Conservation (phyloP, 2,329 filamentous ascomycete species). For the Aureobasidium sp. region DNA sequence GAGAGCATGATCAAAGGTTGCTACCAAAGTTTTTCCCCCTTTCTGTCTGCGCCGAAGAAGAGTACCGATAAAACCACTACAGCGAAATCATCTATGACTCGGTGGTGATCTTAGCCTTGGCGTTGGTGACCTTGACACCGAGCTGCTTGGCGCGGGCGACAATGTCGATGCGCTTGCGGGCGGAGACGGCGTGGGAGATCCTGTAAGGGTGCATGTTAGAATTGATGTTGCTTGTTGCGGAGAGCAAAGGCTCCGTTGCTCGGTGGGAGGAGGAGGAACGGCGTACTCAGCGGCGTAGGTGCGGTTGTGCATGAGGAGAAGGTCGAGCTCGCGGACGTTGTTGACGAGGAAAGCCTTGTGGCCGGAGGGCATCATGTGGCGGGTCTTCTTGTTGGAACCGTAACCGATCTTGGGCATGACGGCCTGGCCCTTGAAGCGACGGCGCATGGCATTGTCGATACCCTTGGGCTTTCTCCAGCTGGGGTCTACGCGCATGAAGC, state of each 20-base stretch:
- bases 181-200: conserved; percentile 97
- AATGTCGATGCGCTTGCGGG: conserved; percentile 97
- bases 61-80: conserved; percentile 8
- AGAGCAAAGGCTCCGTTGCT: not conserved
- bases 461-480: conserved; percentile 99
- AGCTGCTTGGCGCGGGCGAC: conserved; percentile 94
- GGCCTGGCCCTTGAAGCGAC: conserved; percentile 93
- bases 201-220: conserved; percentile 43
- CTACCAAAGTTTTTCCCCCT: not conserved
- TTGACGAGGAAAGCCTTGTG: conserved; percentile 99
- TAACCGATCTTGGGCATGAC: conserved; percentile 99
- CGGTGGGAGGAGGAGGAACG: not conserved
- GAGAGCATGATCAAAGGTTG: conserved; percentile 7
- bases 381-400: conserved; percentile 98
- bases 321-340: conserved; percentile 92
- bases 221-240: conserved; percentile 19
- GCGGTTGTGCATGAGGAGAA: conserved; percentile 99
- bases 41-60: conserved; percentile 1
- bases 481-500: conserved; percentile 82
- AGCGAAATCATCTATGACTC: conserved; percentile 52
- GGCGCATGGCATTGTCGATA: conserved; percentile 97
- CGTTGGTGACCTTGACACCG: conserved; percentile 98
- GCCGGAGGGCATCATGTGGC: conserved; percentile 96
- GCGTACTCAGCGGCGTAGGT: conserved; percentile 96
- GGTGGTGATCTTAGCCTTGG: conserved; percentile 97